Conservation (phyloP, 768 basidiomycete species). For the Suillus bovinus region DNA sequence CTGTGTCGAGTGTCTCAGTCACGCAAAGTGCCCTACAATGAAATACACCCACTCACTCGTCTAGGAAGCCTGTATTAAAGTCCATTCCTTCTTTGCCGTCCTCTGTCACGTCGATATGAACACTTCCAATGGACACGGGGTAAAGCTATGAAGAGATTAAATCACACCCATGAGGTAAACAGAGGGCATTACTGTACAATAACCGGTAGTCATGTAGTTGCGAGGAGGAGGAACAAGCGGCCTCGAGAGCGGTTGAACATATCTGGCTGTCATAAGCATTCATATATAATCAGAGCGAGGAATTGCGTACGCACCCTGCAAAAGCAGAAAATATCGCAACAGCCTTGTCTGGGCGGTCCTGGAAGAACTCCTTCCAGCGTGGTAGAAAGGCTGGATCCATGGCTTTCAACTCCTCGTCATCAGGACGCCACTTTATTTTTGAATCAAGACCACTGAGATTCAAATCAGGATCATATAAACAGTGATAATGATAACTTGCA, state of each 20-base stretch:
- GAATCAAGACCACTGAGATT: slow-evolving; percentile 48
- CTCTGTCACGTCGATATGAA: too few relatives aligned
- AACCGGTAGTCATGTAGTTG: too few relatives aligned
- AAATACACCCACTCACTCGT: too few relatives aligned
- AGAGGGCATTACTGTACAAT: too few relatives aligned
- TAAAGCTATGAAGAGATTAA: too few relatives aligned
- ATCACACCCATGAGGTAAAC: too few relatives aligned
- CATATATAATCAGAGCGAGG: background rate
- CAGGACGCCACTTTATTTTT: slow-evolving; percentile 58
- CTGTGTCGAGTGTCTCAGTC: slow-evolving; percentile 11
- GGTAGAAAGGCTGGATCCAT: slow-evolving; percentile 48
- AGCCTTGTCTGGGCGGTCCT: slow-evolving; percentile 54
- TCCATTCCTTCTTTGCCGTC: too few relatives aligned
- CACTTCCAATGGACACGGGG: too few relatives aligned
- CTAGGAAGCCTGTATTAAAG: too few relatives aligned
- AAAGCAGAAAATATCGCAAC: slow-evolving; percentile 45
- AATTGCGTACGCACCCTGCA: slow-evolving; percentile 36
- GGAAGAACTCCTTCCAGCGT: slow-evolving; percentile 53
- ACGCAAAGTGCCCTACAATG: background rate
- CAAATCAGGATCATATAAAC: background rate
- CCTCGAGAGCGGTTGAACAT: background rate
- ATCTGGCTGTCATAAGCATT: background rate
- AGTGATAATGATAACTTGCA: background rate
- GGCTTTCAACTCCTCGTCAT: slow-evolving; percentile 44
- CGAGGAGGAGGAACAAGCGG: too few relatives aligned